Evolutionary conservation across 2,329 filamentous ascomycete genomes (phyloP), one percentile per base, ranked within the genome.

Genomic region (Cercospora berteroae): DNA sequence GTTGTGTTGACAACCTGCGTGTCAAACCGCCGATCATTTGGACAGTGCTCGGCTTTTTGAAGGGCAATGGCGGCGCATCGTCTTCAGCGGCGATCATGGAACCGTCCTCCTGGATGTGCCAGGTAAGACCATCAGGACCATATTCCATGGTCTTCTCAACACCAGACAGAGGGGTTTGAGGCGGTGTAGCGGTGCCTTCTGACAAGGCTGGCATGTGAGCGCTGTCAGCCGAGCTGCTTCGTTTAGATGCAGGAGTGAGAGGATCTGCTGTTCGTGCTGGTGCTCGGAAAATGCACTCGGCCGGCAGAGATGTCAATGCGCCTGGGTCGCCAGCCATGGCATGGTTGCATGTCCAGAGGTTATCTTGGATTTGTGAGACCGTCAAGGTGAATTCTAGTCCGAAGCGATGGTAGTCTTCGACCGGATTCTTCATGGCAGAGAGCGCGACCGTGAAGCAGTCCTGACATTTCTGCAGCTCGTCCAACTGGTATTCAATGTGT

Each of bases 221-320:
- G 20, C 63, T 67, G 31, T 67, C 68, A 10, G 63, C 52, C 12
- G 60, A 66, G 27, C 55, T 62, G 36, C 68, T 58, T 23, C 65
- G 58, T 27, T 65, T 52, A 13, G 66, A 68, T 9, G 63, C 61
- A 23, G 61, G 61, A 25, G 48, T 63, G 18, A 18, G 36, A 33
- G 44, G 44, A 42, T 65, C 18, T 5, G n/a, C 29, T 27, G n/a
- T 20, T 58, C 66, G 66, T 29, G 42, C 52, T 23, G 68, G 68
- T 16, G 68, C 65, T 42, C 74, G 72, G 57, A 77, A 76, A 18
- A 77, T 69, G 39, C 67, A 63, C 12, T 77, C 71, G 13, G 72
- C 74, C 18, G 74, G 70, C 23, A 76, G 60, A 5, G 71, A 65
- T 39, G 61, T 62, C 18, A 73, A 44, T 16, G 59, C 44, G 20